Conservation (phyloP, 164 flowering plant species). For the Santalum album region DNA sequence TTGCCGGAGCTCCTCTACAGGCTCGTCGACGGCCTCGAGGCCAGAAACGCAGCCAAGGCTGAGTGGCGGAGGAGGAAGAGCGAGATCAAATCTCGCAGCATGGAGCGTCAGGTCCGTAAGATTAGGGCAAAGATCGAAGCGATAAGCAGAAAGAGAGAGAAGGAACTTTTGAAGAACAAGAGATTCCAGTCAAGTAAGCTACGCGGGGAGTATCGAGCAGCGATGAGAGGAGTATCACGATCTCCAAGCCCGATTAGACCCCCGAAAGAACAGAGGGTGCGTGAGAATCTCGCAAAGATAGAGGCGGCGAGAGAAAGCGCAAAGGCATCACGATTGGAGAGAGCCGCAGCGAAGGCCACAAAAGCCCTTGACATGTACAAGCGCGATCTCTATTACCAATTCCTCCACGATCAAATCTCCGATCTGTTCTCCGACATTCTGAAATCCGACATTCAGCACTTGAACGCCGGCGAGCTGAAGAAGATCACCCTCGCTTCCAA, state of each 20-base stretch:
- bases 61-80: no score
- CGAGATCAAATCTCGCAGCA: not conserved
- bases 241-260: no score
- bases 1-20: slow-evolving; percentile 8
- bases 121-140: not conserved
- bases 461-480: not conserved
- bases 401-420: slow-evolving; percentile 2
- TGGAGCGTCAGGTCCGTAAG: not conserved
- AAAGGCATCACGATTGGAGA: not conserved
- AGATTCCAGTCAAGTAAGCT: no score
- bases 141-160: not conserved
- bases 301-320: not conserved
- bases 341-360: not conserved
- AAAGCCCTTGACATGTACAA: not conserved
- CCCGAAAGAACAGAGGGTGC: not conserved
- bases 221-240: no score
- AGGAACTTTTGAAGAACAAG: not conserved
- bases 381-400: not conserved
- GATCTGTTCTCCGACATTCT: slow-evolving; percentile 6
- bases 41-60: not conserved
- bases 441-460: not conserved
- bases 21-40: not conserved
- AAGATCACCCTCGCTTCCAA: slow-evolving; percentile 8
- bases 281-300: not conserved
- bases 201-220: no score